Percentiles rank a stretch among this genome's conserved stretches.
Conservation (phyloP, 1,284 basidiomycete genomes). For the Moniliella sp. region DNA sequence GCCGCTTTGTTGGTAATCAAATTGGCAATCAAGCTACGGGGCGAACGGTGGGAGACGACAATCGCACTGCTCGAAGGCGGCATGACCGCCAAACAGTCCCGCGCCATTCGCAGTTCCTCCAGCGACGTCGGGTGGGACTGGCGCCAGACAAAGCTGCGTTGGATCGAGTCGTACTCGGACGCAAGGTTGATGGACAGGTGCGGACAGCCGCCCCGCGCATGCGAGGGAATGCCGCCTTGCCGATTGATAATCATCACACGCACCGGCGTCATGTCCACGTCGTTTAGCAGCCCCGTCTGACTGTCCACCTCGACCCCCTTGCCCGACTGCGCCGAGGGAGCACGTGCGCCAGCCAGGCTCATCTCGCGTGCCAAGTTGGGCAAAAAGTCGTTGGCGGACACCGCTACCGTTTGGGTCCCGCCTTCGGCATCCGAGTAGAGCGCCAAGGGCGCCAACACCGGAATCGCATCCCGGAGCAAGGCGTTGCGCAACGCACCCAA, state of each 20-base stretch:
- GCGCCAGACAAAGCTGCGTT: conserved; percentile 69
- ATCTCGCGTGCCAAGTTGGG: conserved; percentile 70
- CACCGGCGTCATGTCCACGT: conserved; percentile 40
- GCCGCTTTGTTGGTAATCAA: conserved; percentile 96
- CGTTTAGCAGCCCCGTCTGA: conserved; percentile 4
- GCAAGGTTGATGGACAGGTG: conserved; percentile 86
- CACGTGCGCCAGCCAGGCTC: conserved; percentile 20
- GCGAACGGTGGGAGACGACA: conserved; percentile 89
- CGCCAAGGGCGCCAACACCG: conserved; percentile 80
- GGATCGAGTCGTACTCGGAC: conserved; percentile 68
- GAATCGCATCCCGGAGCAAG: conserved; percentile 74
- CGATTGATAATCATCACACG: conserved; percentile 93
- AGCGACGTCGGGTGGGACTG: conserved; percentile 64
- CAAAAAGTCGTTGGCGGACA: conserved; percentile 74
- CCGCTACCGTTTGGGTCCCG: conserved; percentile 48
- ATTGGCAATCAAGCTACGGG: conserved; percentile 81
- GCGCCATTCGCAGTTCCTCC: conserved; percentile 64
- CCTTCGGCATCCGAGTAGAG: conserved; percentile 54
- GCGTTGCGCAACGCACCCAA: conserved; percentile 65
- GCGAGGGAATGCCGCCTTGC: conserved; percentile 89
- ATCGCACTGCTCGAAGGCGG: conserved; percentile 75
- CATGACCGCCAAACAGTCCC: conserved; percentile 74
- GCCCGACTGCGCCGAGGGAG: too few species aligned
- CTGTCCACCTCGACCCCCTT: background rate
- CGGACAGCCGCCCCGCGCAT: conserved; percentile 76